Percentiles rank a stretch among this genome's conserved stretches.
Conservation (phyloP, 345 rosid genomes). For the Trapa bicornis region DNA sequence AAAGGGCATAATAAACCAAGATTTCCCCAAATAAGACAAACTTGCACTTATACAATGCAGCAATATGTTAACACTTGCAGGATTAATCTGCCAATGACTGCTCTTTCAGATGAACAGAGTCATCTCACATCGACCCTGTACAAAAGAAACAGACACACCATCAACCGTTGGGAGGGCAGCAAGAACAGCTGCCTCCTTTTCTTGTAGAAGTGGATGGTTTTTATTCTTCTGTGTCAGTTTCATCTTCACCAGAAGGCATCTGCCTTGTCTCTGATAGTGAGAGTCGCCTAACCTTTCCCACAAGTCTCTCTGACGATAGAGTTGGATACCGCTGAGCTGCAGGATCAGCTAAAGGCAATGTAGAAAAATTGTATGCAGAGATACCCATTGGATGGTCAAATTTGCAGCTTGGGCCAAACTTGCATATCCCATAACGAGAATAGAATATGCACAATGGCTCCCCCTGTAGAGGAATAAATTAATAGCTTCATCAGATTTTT, state of each 20-base stretch:
- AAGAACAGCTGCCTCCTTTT: constrained; percentile 9
- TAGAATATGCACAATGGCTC: constrained; percentile 91
- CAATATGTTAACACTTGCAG: neutral
- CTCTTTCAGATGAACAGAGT: constrained; percentile 4
- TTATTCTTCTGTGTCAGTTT: constrained; percentile 54
- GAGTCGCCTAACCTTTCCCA: constrained; percentile 47
- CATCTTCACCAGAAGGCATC: constrained; percentile 59
- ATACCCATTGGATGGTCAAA: constrained; percentile 94
- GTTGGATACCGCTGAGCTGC: constrained; percentile 40
- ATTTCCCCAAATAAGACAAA: constrained; percentile 4
- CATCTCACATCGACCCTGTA: constrained; percentile 3
- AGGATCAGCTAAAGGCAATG: constrained; percentile 40
- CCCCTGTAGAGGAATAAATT: constrained; percentile 40
- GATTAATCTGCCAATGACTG: neutral
- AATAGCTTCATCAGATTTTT: constrained; percentile 5
- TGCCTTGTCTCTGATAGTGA: constrained; percentile 75
- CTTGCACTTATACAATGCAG: constrained; percentile 5
- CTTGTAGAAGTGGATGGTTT: constrained; percentile 11
- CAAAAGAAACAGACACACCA: constrained; percentile 34
- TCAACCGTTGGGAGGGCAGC: neutral
- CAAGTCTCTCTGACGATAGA: constrained; percentile 57
- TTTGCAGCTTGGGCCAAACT: constrained; percentile 99
- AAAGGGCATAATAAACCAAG: neutral
- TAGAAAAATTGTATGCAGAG: constrained; percentile 40
- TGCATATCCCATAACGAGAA: constrained; percentile 94